Evolutionary conservation across 2,329 filamentous ascomycete genomes (phyloP), one percentile per base, ranked within the genome.

Genomic region (Colletotrichum sp.): DNA sequence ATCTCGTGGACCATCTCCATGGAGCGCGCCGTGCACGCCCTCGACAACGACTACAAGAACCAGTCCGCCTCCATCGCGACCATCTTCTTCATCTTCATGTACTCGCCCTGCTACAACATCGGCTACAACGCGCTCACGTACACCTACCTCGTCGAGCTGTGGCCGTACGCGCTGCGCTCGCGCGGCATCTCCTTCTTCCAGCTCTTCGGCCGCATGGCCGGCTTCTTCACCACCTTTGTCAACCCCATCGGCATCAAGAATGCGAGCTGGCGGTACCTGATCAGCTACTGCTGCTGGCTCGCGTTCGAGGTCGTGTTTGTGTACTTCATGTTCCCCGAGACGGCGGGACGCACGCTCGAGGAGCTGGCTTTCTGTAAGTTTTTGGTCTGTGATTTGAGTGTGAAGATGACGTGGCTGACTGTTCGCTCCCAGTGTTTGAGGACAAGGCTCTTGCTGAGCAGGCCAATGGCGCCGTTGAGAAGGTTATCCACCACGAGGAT

Each of bases 301-400:
- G 79, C 68, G 13, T 81, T 82, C 49, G 81, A 82, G 68, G 62
- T 80, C 12, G 72, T 59, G n/a, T 39, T 80, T 93, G 93, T 96
- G 55, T 96, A 93, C 85, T 95, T 95, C 84, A 89, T 95, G 78
- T 96, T 95, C 82, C 94, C 94, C 10, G 94, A 96, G 84, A 96
- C 94, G 0, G 93, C 93, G 75, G 94, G 94, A 77, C 90, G 95
- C 75, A 91, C 93, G 74, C 87, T 96, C 57, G 94, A 96, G 86
- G 94, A 96, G 69, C 26, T 82, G 52, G 76, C 80, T 49, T 79
- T 81, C 71, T 34, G 76, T 78, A 15, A 77, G 76, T 71, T 24
- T 24, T 16, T 5, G 1, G 6, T 15, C 3, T 15, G 3, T 30
- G 18, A 8, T 30, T n/a, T n/a, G n/a, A n/a, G n/a, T n/a, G n/a